Conservation (phyloP, 176 grass and related monocot genomes). For the Ampelocalamus luodianensis region DNA sequence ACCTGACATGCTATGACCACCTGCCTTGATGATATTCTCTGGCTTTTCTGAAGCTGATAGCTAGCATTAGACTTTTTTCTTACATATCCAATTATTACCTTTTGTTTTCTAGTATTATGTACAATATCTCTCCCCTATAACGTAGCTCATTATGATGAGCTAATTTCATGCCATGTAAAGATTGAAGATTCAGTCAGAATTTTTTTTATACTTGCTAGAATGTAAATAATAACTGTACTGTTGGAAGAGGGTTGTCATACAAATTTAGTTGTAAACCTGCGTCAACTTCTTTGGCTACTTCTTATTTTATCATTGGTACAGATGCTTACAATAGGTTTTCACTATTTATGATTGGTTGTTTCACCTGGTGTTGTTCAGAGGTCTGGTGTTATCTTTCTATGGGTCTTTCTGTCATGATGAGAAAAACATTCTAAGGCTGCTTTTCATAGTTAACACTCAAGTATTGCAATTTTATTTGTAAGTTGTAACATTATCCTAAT, state of each 20-base stretch:
- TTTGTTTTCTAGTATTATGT: slow-evolving; percentile 35
- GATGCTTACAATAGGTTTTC: slow-evolving; percentile 17
- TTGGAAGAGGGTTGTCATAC: slow-evolving; percentile 37
- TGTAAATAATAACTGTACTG: slow-evolving; percentile 49
- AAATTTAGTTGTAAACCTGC: slow-evolving; percentile 23
- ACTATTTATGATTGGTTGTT: slow-evolving; percentile 24
- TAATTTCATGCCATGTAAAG: slow-evolving; percentile 52
- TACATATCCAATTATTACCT: slow-evolving; percentile 31
- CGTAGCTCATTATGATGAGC: slow-evolving; percentile 32
- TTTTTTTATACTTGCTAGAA: slow-evolving; percentile 41
- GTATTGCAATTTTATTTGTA: slow-evolving; percentile 1
- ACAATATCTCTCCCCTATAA: slow-evolving; percentile 30
- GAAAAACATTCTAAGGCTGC: slow-evolving; percentile 11
- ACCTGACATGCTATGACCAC: slow-evolving; percentile 37
- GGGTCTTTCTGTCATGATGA: neutral
- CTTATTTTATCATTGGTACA: slow-evolving; percentile 8
- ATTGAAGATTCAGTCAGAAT: slow-evolving; percentile 25
- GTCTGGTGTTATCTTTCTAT: slow-evolving; percentile 22
- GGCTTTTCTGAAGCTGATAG: slow-evolving; percentile 45
- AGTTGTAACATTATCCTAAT: neutral
- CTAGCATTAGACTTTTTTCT: slow-evolving; percentile 33
- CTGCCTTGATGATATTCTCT: slow-evolving; percentile 18
- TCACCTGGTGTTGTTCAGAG: slow-evolving; percentile 5
- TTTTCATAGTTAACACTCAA: slow-evolving; percentile 8
- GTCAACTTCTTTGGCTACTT: slow-evolving; percentile 28